Conservation (phyloP, 2,329 filamentous ascomycete genomes). For the Alternaria ethzedia region DNA sequence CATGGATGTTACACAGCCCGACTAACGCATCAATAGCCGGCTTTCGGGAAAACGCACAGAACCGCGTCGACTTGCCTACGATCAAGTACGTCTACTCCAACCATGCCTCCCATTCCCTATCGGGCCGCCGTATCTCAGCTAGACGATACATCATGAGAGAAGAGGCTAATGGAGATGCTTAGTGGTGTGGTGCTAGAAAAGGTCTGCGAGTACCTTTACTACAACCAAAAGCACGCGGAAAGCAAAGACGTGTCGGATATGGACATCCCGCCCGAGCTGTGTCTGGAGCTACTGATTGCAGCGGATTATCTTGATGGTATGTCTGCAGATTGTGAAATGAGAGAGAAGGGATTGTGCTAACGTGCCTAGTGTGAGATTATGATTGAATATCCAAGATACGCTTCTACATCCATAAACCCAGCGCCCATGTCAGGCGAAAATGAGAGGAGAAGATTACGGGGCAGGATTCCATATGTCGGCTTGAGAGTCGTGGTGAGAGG, state of each 20-base stretch:
- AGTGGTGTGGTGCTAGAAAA: constrained; percentile 79
- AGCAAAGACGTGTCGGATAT: constrained; percentile 77
- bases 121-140: too few relatives aligned
- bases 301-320: constrained; percentile 70
- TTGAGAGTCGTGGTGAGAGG: not conserved
- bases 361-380: not conserved
- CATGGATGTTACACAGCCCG: not conserved
- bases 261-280: constrained; percentile 80
- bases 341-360: not conserved
- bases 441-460: fast-evolving
- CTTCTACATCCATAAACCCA: not conserved
- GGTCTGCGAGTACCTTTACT: constrained; percentile 83
- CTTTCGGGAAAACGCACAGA: constrained; percentile 69
- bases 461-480: not conserved
- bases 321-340: not conserved
- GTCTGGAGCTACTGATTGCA: constrained; percentile 77
- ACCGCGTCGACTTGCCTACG: constrained; percentile 71
- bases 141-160: not conserved
- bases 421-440: fast-evolving
- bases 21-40: constrained; percentile 54
- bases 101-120: not conserved
- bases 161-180: constrained; percentile 10
- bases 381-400: not conserved
- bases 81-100: constrained; percentile 66
- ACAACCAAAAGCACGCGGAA: constrained; percentile 76